Conservation (phyloP, 1,284 basidiomycete genomes). For the Ustilago tritici region DNA sequence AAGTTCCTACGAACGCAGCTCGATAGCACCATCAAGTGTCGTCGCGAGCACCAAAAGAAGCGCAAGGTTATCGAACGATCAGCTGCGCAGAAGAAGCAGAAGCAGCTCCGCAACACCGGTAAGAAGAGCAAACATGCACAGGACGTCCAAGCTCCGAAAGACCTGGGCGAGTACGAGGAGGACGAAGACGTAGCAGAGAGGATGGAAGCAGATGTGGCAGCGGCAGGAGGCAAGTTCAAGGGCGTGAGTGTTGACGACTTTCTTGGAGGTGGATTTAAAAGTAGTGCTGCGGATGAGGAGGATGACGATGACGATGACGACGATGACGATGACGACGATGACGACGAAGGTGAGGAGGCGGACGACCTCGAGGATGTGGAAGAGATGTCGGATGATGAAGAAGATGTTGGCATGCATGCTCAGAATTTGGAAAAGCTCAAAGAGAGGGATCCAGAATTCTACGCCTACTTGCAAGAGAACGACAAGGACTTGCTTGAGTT, state of each 20-base stretch:
- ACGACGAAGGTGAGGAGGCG: slow-evolving; percentile 43
- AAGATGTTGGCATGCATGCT: slow-evolving; percentile 74
- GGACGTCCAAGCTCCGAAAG: slow-evolving; percentile 25
- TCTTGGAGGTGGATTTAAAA: slow-evolving; percentile 65
- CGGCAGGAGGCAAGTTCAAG: slow-evolving; percentile 27
- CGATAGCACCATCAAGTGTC: slow-evolving; percentile 61
- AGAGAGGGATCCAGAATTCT: slow-evolving; percentile 97
- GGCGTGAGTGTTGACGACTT: slow-evolving; percentile 68
- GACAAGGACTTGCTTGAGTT: slow-evolving; percentile 90
- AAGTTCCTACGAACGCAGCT: slow-evolving; percentile 66
- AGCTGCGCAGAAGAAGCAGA: slow-evolving; percentile 43
- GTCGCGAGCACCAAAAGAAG: slow-evolving; percentile 64
- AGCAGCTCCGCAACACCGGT: slow-evolving; percentile 44
- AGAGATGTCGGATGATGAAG: slow-evolving; percentile 57
- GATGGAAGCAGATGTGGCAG: slow-evolving; percentile 14
- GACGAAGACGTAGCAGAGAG: slow-evolving; percentile 34
- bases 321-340: slow-evolving; percentile 60
- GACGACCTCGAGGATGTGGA: slow-evolving; percentile 61
- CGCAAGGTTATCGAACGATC: slow-evolving; percentile 54
- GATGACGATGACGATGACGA: slow-evolving; percentile 51
- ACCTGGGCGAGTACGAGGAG: slow-evolving; percentile 44
- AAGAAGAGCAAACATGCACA: slow-evolving; percentile 31
- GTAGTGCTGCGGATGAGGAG: slow-evolving; percentile 46
- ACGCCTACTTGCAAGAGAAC: slow-evolving; percentile 96
- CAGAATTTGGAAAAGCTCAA: slow-evolving; percentile 88